A percentile compares a stretch with the other conserved stretches of the same genome.
phyloP scores from a whole-genome alignment of 1,139 yeast genomes.

The Kodamaea plutei region DNA sequence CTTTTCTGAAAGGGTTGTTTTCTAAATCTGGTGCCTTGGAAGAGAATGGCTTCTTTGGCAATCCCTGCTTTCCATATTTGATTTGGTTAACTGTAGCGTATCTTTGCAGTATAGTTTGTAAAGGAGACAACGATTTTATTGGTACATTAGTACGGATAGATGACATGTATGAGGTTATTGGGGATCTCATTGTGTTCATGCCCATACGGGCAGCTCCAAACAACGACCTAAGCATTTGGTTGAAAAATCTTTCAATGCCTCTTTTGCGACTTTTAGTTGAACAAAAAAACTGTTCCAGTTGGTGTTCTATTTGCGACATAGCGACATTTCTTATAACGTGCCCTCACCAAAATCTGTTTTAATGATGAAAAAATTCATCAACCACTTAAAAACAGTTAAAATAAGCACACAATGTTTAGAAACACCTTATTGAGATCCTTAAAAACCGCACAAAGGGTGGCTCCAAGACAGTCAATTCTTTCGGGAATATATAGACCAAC shows the following conservation, averaged over 20 bases:
- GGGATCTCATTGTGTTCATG: constrained; percentile 1
- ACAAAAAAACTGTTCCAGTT: neutral
- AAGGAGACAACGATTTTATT: constrained; percentile 10
- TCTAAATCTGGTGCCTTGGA: constrained; percentile 79
- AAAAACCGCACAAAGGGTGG: constrained; percentile 19
- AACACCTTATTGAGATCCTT: constrained; percentile 24
- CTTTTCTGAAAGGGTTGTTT: constrained; percentile 80
- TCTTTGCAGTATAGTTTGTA: constrained; percentile 20
- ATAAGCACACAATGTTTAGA: constrained; percentile 28
- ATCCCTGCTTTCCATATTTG: constrained; percentile 58
- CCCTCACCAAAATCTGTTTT: no score
- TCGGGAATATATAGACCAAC: constrained; percentile 9
- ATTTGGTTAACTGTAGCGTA: constrained; percentile 73
- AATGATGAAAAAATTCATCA: neutral
- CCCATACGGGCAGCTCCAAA: constrained; percentile 8
- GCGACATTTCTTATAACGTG: no score
- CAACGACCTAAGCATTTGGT: constrained; percentile 14
- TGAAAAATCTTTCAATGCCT: neutral
- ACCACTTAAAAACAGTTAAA: constrained; percentile 2
- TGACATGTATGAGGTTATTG: constrained; percentile 9
- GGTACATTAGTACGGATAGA: constrained; percentile 10
- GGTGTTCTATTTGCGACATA: no score
- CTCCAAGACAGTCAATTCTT: constrained; percentile 12
- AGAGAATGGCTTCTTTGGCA: constrained; percentile 43
- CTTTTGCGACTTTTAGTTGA: neutral